Base-by-base conservation (phyloP, 1,139 yeast species). In the Hansenula anomala region DNA sequence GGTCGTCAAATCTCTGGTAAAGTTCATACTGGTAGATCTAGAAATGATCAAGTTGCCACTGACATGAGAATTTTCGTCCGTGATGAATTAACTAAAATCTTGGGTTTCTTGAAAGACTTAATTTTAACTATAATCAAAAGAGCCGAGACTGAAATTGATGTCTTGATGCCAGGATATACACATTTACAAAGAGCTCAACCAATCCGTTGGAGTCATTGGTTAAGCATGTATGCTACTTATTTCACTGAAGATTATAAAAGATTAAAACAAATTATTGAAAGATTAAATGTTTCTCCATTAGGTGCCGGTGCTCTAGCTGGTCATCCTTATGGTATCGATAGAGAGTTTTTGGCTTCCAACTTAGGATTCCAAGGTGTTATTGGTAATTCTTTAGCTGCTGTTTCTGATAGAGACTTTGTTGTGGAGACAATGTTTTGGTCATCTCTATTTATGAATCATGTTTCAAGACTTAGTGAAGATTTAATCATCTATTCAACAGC, bases 221-320 rank as follows among this genome's bases (percentile, higher is more conserved):
- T 92, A 50, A 80, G 94, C 49, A 82, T 89, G 56, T 92, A 92
- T 58, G 97, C 97, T 30, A 92, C 97, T 4, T 92, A 89, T 61
- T 83, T 94, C 61, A 77, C 90, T 13, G 90, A 88, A 58, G 99
- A 92, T 59, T 80, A 83, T 64, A 78, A 86, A 59, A 78, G 98
- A 60, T 73, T 94, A 54, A 67, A 75, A 49, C 94, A 92, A 64
- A 74, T 92, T 38, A 75, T 84, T 51, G 80, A 70, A 44, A 80
- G 98, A 63, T 80, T 89, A 42, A 94, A 94, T 61, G 78, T 75
- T 51, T 82, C 89, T 33, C 99, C 99, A 30, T 73, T 92, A 46
- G 99, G 99, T 31, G 80, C 92, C 10, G 99, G 99, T 55, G 99
- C 99, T 4, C 74, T 92, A 46, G 98, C 99, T 14, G 99, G 99